phyloP scores from a whole-genome alignment of 2,329 filamentous ascomycete genomes.

The Xylaria polymorpha region DNA sequence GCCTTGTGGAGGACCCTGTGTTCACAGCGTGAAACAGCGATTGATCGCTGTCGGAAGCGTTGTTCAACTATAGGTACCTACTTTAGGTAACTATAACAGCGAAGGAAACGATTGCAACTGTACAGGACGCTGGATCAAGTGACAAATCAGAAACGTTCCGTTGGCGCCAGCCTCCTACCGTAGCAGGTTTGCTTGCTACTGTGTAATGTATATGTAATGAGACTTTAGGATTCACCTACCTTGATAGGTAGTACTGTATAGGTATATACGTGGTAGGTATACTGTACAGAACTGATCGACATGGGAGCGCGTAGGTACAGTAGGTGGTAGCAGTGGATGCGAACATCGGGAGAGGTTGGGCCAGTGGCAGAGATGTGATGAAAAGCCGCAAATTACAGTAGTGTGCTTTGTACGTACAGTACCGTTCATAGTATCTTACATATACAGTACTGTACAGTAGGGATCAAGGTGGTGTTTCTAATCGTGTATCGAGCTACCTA shows the following conservation, averaged over 20 bases:
- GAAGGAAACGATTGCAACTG: conserved; percentile 28
- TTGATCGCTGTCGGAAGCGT: conserved; percentile 8
- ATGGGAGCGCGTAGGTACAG: conserved; percentile 7
- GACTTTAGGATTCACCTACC: conserved; percentile 3
- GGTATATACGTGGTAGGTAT: too few relatives aligned
- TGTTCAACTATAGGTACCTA: background rate
- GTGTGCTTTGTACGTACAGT: background rate
- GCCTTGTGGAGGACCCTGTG: background rate
- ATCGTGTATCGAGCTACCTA: too few relatives aligned
- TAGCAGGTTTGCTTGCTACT: conserved; percentile 6
- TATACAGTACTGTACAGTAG: background rate
- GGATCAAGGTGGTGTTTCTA: background rate
- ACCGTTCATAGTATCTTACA: too few relatives aligned
- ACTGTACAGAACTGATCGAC: conserved; percentile 22
- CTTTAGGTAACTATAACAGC: conserved; percentile 9
- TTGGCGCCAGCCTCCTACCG: conserved; percentile 26
- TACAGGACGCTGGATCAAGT: conserved; percentile 17
- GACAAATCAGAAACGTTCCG: conserved; percentile 21
- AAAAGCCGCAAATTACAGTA: conserved; percentile 10
- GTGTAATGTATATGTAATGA: conserved; percentile 2
- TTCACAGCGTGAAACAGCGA: conserved; percentile 8
- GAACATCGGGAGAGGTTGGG: conserved; percentile 21
- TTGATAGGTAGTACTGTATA: background rate
- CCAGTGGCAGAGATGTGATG: conserved; percentile 19
- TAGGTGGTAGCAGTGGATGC: conserved; percentile 3